Evolutionary conservation across 441 rosid genomes (phyloP).

Genomic region (Gossypium aridum): DNA sequence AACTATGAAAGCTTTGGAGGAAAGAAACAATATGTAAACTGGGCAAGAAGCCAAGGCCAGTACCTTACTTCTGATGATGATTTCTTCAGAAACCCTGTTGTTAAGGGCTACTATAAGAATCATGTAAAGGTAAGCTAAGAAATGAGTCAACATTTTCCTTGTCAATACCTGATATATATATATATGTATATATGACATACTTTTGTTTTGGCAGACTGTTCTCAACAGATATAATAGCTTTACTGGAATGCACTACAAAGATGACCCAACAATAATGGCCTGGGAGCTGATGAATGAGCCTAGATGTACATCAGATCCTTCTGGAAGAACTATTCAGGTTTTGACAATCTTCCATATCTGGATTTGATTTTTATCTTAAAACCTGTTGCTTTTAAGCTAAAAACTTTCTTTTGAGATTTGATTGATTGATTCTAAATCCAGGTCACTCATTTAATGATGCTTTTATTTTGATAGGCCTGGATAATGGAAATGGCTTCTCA

Average conservation of each 20-base stretch:
- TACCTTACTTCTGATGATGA: conserved; percentile 60
- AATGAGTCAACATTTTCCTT: neutral
- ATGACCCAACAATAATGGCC: conserved; percentile 73
- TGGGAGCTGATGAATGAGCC: conserved; percentile 91
- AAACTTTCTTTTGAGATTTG: neutral
- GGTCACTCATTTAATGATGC: neutral
- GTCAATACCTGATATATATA: neutral
- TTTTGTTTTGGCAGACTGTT: conserved; percentile 36
- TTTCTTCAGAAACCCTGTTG: conserved; percentile 58
- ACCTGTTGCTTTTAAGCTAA: neutral
- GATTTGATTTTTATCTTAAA: neutral
- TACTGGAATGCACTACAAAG: conserved; percentile 51
- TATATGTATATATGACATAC: neutral
- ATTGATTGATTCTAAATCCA: conserved; percentile 5
- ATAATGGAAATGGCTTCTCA: conserved; percentile 63
- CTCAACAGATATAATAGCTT: conserved; percentile 50
- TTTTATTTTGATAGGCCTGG: conserved; percentile 41
- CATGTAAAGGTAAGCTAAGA: neutral
- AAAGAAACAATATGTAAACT: conserved; percentile 60
- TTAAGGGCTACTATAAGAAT: conserved; percentile 23
- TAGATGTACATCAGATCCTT: conserved; percentile 62
- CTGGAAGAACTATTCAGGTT: conserved; percentile 68
- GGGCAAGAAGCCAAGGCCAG: conserved; percentile 64
- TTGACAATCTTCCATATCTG: neutral
- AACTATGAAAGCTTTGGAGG: conserved; percentile 68